Base-by-base conservation (phyloP, 148 eudicot genomes). In the Silene uniflora region DNA sequence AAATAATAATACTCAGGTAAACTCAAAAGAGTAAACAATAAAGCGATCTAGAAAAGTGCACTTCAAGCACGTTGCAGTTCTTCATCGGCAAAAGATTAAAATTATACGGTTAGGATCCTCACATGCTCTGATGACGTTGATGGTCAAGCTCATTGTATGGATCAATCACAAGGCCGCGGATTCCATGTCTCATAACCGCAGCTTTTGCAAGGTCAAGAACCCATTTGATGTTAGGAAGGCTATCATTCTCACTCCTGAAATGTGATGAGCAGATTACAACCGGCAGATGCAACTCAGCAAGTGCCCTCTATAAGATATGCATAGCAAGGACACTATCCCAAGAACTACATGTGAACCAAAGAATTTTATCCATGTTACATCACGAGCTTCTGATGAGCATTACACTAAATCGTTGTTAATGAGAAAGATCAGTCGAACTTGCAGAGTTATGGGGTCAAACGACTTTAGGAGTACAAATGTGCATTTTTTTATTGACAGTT, bases 91-190 rank as follows among this genome's bases (percentile, higher is more conserved):
- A 55, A 10, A 39, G 47, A 69, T n/a, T 23, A 66, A 39, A 27
- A 73, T n/a, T 29, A 66, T 13, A 29, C 24, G 74, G 56, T 39
- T 46, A 46, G 77, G 56, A 56, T 39, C 73, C 96, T 87, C 61
- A 95, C 97, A 83, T 88, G 85, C 73, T 85, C 49, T 52, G 11
- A 54, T 78, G 85, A 21, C 99, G 97, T 80, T 92, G 99, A 87
- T 95, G 99, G 82, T 95, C 99, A 84, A 95, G 98, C 85, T 95
- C 98, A 73, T 95, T 95, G 85, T 95, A 95, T 6, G 98, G 98
- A 81, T 95, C 99, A 81, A 95, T 95, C 35, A 95, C 97, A 46
- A 95, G 98, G 49, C 99, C 99, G 72, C 84, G 89, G 58, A 95
- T 86, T 25, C 99, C 99, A 84, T 95, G 88, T 82, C 99, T 91